phyloP scores from a whole-genome alignment of 139 green algal genomes.

The Tetraselmis chui region DNA sequence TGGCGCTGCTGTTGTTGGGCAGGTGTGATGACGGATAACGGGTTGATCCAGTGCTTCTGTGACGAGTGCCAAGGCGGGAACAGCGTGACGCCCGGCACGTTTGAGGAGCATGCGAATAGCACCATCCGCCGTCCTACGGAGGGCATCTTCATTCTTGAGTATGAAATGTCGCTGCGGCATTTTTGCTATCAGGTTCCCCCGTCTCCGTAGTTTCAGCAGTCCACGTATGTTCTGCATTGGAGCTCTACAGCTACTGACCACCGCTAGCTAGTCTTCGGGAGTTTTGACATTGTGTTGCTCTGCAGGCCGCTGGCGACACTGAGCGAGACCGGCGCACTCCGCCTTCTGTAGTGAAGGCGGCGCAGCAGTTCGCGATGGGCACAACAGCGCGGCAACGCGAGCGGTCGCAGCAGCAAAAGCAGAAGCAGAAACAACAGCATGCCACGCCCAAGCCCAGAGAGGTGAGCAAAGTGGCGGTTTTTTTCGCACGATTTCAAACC shows the following conservation, averaged over 20 bases:
- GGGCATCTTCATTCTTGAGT: constrained; percentile 32
- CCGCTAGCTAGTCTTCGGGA: constrained; percentile 3
- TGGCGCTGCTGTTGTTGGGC: not conserved
- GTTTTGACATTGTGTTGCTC: not conserved
- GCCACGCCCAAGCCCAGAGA: constrained; percentile 4
- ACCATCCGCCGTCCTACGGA: constrained; percentile 32
- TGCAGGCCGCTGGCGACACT: not conserved
- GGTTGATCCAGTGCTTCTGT: constrained; percentile 35
- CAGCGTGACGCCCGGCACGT: constrained; percentile 25
- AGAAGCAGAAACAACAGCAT: not conserved
- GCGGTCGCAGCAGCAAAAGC: not conserved
- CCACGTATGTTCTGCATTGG: not conserved
- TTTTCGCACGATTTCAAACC: not conserved
- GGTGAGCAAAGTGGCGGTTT: not conserved
- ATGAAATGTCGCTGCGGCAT: constrained; percentile 18
- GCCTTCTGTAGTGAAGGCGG: not conserved
- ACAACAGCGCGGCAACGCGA: not conserved
- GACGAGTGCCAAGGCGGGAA: constrained; percentile 14
- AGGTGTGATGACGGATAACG: constrained; percentile 24
- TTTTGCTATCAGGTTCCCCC: not conserved
- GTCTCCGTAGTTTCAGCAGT: no score
- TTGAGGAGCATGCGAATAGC: constrained; percentile 40
- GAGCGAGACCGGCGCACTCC: constrained; percentile 3
- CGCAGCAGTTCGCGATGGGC: constrained; percentile 4
- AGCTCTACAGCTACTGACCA: constrained; percentile 10